A percentile compares a stretch with the other conserved stretches of the same genome.
These are phyloP conservation scores for Talaromyces piceae DNA, from an alignment of 2,329 filamentous ascomycete genomes.

Conservation along the genomic window DNA sequence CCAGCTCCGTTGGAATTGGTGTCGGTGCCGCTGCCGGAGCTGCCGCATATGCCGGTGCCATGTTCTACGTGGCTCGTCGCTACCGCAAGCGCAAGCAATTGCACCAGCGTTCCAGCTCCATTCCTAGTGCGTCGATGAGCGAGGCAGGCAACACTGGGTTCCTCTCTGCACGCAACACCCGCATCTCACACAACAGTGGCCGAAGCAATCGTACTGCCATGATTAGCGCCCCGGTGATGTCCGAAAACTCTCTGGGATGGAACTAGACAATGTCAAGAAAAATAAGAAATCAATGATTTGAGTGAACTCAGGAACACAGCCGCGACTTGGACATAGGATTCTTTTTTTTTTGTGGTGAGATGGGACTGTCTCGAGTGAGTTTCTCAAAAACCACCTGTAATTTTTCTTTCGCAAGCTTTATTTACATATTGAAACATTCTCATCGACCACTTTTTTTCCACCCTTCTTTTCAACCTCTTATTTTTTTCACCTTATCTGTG, in stretches of 20 bases:
- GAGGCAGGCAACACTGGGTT: constrained; percentile 47
- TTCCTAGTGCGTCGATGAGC: constrained; percentile 60
- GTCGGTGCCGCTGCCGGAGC: constrained; percentile 70
- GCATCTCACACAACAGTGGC: constrained; percentile 58
- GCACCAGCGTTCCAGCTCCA: constrained; percentile 69
- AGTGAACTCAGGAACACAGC: no score
- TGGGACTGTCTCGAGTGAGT: not conserved
- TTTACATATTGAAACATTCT: constrained; percentile 5
- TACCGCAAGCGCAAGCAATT: constrained; percentile 80
- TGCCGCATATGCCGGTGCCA: constrained; percentile 82
- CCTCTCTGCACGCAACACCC: constrained; percentile 27
- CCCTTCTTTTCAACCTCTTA: constrained; percentile 13
- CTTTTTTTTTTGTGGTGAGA: constrained; percentile 2
- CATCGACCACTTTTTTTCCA: constrained; percentile 15
- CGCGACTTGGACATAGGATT: not conserved
- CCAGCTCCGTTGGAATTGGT: constrained; percentile 58
- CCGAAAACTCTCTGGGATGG: constrained; percentile 93
- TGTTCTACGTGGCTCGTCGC: constrained; percentile 85
- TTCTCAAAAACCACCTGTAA: constrained; percentile 2
- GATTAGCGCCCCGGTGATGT: constrained; percentile 84
- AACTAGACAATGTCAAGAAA: constrained; percentile 52
- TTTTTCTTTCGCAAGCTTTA: constrained; percentile 3
- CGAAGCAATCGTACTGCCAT: constrained; percentile 59
- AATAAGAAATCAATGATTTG: not conserved
- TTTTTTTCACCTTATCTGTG: constrained; percentile 12